These are phyloP conservation scores for Amorphotheca resinae DNA, from an alignment of 495 filamentous ascomycete species.

Conservation along the genomic window DNA sequence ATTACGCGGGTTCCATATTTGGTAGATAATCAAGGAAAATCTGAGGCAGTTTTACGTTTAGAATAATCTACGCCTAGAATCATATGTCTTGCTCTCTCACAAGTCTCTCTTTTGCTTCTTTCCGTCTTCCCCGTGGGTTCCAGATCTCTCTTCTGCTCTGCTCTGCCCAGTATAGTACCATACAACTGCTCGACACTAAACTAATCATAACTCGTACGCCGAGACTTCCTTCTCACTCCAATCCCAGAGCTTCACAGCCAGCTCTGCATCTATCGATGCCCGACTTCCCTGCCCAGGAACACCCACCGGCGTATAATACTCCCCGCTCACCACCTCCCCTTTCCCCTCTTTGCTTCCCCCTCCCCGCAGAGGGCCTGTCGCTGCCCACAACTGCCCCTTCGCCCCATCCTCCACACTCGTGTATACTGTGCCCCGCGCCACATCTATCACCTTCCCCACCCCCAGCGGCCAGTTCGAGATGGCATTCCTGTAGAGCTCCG, in stretches of 20 bases:
- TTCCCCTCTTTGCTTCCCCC: conserved; percentile 9
- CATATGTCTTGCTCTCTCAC: too few species aligned
- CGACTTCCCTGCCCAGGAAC: conserved; percentile 22
- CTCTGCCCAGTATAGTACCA: too few species aligned
- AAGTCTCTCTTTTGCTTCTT: too few species aligned
- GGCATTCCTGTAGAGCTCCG: not conserved
- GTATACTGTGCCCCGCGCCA: not conserved
- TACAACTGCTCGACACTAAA: too few species aligned
- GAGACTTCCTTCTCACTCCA: conserved; percentile 45
- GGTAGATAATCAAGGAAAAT: too few species aligned
- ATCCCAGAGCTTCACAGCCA: conserved; percentile 45
- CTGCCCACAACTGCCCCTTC: conserved; percentile 49
- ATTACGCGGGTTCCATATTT: too few species aligned
- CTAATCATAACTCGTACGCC: not conserved
- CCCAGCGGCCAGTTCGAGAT: not conserved
- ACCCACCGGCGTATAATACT: conserved; percentile 42
- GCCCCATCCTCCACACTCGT: conserved; percentile 31
- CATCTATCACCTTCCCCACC: not conserved
- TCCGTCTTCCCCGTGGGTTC: too few species aligned
- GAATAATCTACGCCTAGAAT: too few species aligned
- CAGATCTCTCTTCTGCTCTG: too few species aligned
- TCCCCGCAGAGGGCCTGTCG: conserved; percentile 21
- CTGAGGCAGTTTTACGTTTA: too few species aligned
- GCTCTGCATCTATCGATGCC: conserved; percentile 30
- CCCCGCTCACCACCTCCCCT: conserved; percentile 20